Base-by-base conservation (phyloP, 805 yeast genomes). In the Suhomyces pyralidae region DNA sequence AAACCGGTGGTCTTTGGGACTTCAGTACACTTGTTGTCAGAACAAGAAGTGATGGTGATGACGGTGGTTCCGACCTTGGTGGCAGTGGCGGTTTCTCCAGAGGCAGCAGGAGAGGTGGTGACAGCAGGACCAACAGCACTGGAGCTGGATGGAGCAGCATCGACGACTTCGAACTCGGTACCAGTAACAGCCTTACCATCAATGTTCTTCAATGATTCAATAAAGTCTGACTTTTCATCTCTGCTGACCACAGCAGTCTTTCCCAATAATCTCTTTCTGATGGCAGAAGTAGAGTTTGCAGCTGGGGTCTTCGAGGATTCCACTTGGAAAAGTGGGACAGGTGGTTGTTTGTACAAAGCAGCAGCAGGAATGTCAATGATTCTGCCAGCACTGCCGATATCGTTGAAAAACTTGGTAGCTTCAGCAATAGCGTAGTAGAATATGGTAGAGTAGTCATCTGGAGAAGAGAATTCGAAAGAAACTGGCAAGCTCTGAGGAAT, bases 41-140 rank as follows among this genome's bases (percentile, higher is more conserved):
- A 51, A 59, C 79, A 74, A n/a, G 73, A 66, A 51, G 77, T 73
- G 58, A 72, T 63, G 51, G 78, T 73, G 44, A 69, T 69, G 25
- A 60, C 46, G 40, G 67, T 67, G 50, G 62, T 55, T 45, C 53
- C 50, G 32, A 24, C 51, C 19, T 59, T 44, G 40, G 68, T 52
- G 28, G 67, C 53, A 53, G 77, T 71, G 55, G 77, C 69, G 61
- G 55, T 55, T 14, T 19, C 14, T 19, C 56, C 65, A 47, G 42
- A 17, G 1, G 7, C 24, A 5, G 42, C 68, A 42, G 68, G 58
- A 19, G 67, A 61, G 12, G 69, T 55, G n/a, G 46, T 14, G 40
- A 19, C 30, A n/a, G 17, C 34, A 24, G 51, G 12, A 17, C 46
- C 45, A 42, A 12, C 17, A 6, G 45, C 22, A 24, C 9, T 32